Conservation (phyloP, 140 eudicot species). For the Senecio squalidus region DNA sequence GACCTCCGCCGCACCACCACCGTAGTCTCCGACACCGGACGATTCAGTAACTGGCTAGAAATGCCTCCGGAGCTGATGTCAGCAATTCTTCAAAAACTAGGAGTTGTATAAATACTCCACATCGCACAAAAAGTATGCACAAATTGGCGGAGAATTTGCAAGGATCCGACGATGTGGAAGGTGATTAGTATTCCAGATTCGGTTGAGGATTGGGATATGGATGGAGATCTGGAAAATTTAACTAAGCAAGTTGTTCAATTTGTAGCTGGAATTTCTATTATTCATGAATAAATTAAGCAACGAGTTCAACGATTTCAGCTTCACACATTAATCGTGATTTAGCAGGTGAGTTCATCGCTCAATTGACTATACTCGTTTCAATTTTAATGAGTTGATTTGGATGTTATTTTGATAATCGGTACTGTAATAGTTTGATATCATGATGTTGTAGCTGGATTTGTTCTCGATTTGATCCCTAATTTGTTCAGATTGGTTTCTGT, state of each 20-base stretch:
- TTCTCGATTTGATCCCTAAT: too few species aligned
- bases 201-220: constrained; percentile 4
- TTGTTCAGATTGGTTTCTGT: too few species aligned
- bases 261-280: too few species aligned
- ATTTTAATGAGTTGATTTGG: too few species aligned
- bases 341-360: too few species aligned
- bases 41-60: constrained; percentile 53
- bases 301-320: too few species aligned
- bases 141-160: constrained; percentile 60
- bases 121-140: constrained; percentile 60
- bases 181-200: constrained; percentile 23
- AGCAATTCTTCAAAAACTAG: constrained; percentile 41
- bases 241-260: constrained; percentile 43
- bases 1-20: constrained; percentile 21
- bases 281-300: too few species aligned
- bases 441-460: too few species aligned
- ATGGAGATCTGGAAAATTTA: constrained; percentile 13
- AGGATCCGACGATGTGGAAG: constrained; percentile 70
- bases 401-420: too few species aligned
- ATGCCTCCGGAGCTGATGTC: constrained; percentile 58
- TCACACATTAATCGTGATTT: too few species aligned
- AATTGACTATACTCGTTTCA: too few species aligned
- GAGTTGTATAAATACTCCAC: constrained; percentile 36
- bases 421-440: too few species aligned
- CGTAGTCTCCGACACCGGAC: constrained; percentile 16